Conservation (phyloP, 2,329 filamentous ascomycete species). For the Colletotrichum tabaci region DNA sequence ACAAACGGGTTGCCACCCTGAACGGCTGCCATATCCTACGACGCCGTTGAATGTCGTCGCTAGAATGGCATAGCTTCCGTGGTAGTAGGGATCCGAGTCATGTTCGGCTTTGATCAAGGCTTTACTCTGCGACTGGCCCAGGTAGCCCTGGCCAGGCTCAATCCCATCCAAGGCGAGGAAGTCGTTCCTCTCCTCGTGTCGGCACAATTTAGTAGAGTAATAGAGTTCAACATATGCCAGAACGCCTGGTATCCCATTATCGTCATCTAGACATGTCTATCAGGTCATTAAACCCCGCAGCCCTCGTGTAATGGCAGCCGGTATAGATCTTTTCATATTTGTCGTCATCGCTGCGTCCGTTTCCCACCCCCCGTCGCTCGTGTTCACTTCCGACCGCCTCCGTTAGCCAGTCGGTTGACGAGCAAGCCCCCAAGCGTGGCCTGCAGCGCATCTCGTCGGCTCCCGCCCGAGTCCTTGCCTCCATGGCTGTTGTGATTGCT, state of each 20-base stretch:
- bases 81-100: too few species aligned
- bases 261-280: neutral
- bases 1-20: too few species aligned
- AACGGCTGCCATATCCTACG: too few species aligned
- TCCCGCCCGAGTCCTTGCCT: constrained; percentile 14
- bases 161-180: too few species aligned
- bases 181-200: too few species aligned
- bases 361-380: neutral
- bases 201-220: too few species aligned
- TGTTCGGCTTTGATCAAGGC: too few species aligned
- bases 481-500: neutral
- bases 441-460: constrained; percentile 29
- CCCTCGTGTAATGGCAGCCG: too few species aligned
- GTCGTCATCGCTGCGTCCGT: neutral
- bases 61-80: too few species aligned
- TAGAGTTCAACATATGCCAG: neutral
- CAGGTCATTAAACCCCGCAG: neutral
- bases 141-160: too few species aligned
- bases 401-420: constrained; percentile 36
- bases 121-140: too few species aligned
- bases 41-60: too few species aligned
- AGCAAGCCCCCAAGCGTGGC: constrained; percentile 41
- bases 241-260: constrained; percentile 5
- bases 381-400: neutral
- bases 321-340: neutral